Percentiles rank a stretch among this genome's conserved stretches.
phyloP scores from a whole-genome alignment of 2,329 filamentous ascomycete genomes.

The Annulohypoxylon truncatum region DNA sequence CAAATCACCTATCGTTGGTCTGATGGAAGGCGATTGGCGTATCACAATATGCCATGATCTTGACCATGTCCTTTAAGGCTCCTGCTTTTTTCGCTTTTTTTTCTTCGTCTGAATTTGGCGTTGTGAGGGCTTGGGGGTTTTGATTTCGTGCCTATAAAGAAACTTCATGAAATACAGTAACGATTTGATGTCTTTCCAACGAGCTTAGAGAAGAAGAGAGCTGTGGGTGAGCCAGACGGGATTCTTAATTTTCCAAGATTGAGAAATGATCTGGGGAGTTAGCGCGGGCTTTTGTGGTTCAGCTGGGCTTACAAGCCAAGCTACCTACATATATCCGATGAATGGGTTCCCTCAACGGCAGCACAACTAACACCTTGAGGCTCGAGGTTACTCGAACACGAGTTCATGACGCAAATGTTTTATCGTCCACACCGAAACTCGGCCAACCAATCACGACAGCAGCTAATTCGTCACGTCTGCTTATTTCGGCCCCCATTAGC shows the following conservation, averaged over 20 bases:
- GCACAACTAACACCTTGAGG: conserved; percentile 21
- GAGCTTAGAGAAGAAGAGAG: conserved; percentile 26
- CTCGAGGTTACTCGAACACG: conserved; percentile 27
- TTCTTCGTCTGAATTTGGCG: conserved; percentile 36
- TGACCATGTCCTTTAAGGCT: conserved; percentile 21
- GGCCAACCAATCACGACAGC: conserved; percentile 24
- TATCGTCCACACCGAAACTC: conserved; percentile 19
- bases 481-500: conserved; percentile 19
- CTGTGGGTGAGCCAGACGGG: conserved; percentile 20
- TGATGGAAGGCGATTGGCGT: conserved; percentile 5
- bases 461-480: conserved; percentile 4
- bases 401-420: conserved; percentile 23
- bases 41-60: conserved; percentile 18
- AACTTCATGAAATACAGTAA: conserved; percentile 47
- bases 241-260: background rate
- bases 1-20: conserved; percentile 5
- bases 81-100: conserved; percentile 23
- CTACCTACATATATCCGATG: background rate
- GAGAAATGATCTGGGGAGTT: background rate
- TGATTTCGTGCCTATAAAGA: conserved; percentile 39
- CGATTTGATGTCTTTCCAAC: conserved; percentile 45
- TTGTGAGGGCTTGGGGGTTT: conserved; percentile 34
- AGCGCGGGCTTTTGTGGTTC: conserved; percentile 25
- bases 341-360: conserved; percentile 25
- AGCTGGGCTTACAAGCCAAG: conserved; percentile 19